Conservation (phyloP, 495 filamentous ascomycete genomes). For the Penicillium fimorum region DNA sequence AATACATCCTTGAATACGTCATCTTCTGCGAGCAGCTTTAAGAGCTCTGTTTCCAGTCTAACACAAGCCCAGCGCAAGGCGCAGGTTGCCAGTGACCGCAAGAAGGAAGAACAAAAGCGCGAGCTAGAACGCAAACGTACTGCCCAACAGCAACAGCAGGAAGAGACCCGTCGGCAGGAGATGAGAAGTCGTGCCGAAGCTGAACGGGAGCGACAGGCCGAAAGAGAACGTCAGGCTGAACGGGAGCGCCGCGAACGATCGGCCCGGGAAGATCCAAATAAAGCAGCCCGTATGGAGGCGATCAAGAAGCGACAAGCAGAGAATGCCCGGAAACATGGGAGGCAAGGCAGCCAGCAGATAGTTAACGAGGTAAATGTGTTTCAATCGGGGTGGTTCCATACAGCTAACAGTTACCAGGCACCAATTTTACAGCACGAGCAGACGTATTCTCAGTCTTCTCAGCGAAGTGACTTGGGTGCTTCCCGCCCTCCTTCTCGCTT, state of each 20-base stretch:
- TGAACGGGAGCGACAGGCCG: constrained; percentile 41
- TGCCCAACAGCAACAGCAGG: constrained; percentile 52
- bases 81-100: constrained; percentile 67
- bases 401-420: constrained; percentile 19
- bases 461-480: constrained; percentile 50
- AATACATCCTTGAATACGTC: constrained; percentile 66
- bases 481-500: constrained; percentile 54
- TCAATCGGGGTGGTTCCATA: neutral
- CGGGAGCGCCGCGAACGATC: constrained; percentile 45
- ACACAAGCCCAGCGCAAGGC: constrained; percentile 52
- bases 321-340: constrained; percentile 60
- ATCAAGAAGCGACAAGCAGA: constrained; percentile 62
- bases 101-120: constrained; percentile 73
- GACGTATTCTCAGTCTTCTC: constrained; percentile 30
- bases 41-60: constrained; percentile 60
- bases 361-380: constrained; percentile 41
- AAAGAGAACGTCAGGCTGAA: constrained; percentile 42
- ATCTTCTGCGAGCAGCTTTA: constrained; percentile 63
- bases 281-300: constrained; percentile 67
- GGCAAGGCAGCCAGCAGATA: constrained; percentile 49
- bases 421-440: constrained; percentile 44
- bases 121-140: constrained; percentile 76
- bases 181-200: constrained; percentile 47
- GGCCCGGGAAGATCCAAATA: constrained; percentile 58
- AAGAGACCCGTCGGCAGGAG: constrained; percentile 49